Percentiles rank a stretch among this genome's conserved stretches.
These are phyloP conservation scores for Zoysia japonica DNA, from an alignment of 176 grass and related monocot genomes.

Conservation along the genomic window DNA sequence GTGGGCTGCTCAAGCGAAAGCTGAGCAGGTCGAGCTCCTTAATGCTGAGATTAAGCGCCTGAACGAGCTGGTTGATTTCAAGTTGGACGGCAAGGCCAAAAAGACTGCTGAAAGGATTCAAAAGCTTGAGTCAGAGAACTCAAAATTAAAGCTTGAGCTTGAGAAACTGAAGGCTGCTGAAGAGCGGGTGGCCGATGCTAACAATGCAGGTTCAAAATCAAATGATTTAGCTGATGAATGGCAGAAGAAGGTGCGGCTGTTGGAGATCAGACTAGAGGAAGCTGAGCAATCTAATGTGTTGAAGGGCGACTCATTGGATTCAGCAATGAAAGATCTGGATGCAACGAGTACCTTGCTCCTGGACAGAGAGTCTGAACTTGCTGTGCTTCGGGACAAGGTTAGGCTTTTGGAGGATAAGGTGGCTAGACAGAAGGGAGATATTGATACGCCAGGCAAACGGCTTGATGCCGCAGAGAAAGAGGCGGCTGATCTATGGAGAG, in stretches of 20 bases:
- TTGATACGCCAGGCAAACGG: constrained; percentile 37
- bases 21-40: constrained; percentile 57
- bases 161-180: constrained; percentile 54
- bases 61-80: constrained; percentile 55
- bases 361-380: constrained; percentile 60
- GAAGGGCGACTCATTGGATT: constrained; percentile 60
- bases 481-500: constrained; percentile 41
- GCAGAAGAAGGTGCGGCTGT: constrained; percentile 54
- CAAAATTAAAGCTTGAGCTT: constrained; percentile 46
- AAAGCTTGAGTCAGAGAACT: constrained; percentile 53
- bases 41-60: constrained; percentile 56
- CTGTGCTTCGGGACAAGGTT: constrained; percentile 59
- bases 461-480: constrained; percentile 64
- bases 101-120: constrained; percentile 43
- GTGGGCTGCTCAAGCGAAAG: constrained; percentile 55
- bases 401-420: constrained; percentile 67
- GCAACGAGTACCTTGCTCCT: constrained; percentile 53
- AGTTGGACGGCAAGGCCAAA: constrained; percentile 44
- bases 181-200: constrained; percentile 49
- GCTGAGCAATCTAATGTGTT: constrained; percentile 53
- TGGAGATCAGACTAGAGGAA: constrained; percentile 74
- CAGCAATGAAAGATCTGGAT: constrained; percentile 63
- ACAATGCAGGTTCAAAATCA: constrained; percentile 41
- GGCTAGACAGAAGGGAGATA: constrained; percentile 49
- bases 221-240: constrained; percentile 46